Conservation (phyloP, 768 basidiomycete genomes). For the Kwoniella europaea region DNA sequence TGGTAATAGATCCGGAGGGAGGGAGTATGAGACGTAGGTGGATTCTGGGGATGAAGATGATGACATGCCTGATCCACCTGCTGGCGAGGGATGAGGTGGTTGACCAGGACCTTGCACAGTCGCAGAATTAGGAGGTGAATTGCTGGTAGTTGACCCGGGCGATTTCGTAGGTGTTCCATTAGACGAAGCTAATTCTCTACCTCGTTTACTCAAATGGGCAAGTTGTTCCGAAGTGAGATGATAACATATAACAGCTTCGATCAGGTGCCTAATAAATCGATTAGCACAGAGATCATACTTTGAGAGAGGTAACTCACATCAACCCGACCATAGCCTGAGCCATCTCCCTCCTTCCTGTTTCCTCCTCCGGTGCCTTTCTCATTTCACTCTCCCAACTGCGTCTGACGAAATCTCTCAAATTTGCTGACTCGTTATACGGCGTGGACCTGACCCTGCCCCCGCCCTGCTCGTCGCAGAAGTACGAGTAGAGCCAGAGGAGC, state of each 20-base stretch:
- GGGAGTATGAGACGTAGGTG: background rate
- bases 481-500: conserved; percentile 46
- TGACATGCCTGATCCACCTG: conserved; percentile 15
- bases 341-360: conserved; percentile 32
- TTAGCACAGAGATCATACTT: background rate
- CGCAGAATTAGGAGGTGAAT: conserved; percentile 25
- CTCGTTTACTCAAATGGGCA: conserved; percentile 27
- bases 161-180: conserved; percentile 16
- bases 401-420: conserved; percentile 37
- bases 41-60: conserved; percentile 25
- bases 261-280: conserved; percentile 36
- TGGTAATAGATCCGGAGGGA: conserved; percentile 39
- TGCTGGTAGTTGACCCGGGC: conserved; percentile 24
- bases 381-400: conserved; percentile 40
- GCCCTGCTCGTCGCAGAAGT: conserved; percentile 47
- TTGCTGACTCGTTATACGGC: conserved; percentile 33
- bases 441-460: conserved; percentile 27
- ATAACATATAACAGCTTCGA: conserved; percentile 48
- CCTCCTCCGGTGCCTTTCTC: conserved; percentile 23
- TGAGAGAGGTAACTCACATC: conserved; percentile 35
- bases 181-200: conserved; percentile 19
- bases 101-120: background rate
- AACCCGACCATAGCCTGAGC: conserved; percentile 49
- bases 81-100: conserved; percentile 27
- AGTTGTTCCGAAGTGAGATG: conserved; percentile 40